Evolutionary conservation across 2,329 filamentous ascomycete species (phyloP), one percentile per base, ranked within the genome.

Genomic region (Sporothrix inflata): DNA sequence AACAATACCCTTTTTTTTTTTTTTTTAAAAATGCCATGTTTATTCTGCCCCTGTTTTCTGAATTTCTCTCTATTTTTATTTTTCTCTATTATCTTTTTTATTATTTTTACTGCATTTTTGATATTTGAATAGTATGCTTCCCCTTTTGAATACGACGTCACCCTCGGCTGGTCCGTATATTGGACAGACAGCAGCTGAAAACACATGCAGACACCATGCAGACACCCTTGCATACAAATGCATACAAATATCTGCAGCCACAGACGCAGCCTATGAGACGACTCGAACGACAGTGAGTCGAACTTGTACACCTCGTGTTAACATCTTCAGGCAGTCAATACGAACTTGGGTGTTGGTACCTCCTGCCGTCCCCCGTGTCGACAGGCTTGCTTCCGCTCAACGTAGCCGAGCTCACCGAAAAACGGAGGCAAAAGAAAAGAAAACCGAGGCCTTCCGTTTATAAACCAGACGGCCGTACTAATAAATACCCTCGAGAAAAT

Each of bases 101-200:
- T 55, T 45, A 8, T 40, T 4, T 40, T 38, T n/a, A n/a, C n/a
- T n/a, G n/a, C n/a, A n/a, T n/a, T n/a, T n/a, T n/a, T n/a, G n/a
- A n/a, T n/a, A n/a, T n/a, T n/a, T n/a, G n/a, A n/a, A n/a, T n/a
- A n/a, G n/a, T n/a, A n/a, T n/a, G 7, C 5, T 11, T 12, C 19
- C 21, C 12, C 24, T 19, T 45, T 27, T 12, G 40, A 65, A 45
- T 19, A 65, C 40, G n/a, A 47, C 12, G n/a, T 19, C 61, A 21
- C 19, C 40, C 61, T 30, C 30, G 38, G 11, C 11, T 30, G 1
- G 5, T 47, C 11, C 9, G 45, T 42, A 21, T 61, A 63, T 45
- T 19, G 60, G 21, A 27, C n/a, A 61, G 57, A 63, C 60, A 12
- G 14, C 40, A 66, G 40, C 61, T 66, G 61, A 34, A 47, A 42